Evolutionary conservation across 148 eudicot genomes (phyloP).

Genomic region (Fagopyrum tataricum): DNA sequence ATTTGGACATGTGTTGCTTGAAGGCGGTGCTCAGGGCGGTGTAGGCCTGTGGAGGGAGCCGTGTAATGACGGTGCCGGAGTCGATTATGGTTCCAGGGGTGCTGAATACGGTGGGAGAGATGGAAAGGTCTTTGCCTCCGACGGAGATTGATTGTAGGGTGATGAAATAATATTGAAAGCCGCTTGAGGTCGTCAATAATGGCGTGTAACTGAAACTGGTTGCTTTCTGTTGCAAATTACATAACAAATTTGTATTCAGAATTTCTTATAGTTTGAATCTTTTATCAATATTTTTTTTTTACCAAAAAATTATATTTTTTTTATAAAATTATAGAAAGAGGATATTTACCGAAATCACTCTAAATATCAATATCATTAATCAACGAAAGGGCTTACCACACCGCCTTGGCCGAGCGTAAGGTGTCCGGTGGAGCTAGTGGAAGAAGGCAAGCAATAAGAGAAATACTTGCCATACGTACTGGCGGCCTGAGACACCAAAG

Average conservation of each 20-base stretch:
- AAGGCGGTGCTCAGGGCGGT: constrained; percentile 36
- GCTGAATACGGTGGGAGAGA: constrained; percentile 42
- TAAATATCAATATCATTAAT: neutral
- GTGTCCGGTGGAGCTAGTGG: constrained; percentile 14
- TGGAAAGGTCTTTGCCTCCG: constrained; percentile 34
- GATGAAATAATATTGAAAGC: constrained; percentile 39
- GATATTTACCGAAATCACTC: too few species aligned
- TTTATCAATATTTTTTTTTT: too few species aligned
- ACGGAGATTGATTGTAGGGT: constrained; percentile 34
- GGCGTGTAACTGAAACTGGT: constrained; percentile 37
- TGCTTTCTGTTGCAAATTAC: constrained; percentile 17
- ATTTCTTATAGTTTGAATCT: too few species aligned
- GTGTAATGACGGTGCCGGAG: constrained; percentile 73
- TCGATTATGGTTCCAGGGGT: constrained; percentile 48
- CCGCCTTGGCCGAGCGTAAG: constrained; percentile 19
- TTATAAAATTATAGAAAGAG: too few species aligned
- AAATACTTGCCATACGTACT: constrained; percentile 18
- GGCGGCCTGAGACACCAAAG: constrained; percentile 20
- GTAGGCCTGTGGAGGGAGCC: constrained; percentile 65
- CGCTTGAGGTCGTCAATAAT: constrained; percentile 17
- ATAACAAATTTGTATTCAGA: neutral
- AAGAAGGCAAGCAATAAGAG: constrained; percentile 20
- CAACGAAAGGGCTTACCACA: neutral
- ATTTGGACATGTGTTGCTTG: constrained; percentile 37
- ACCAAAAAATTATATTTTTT: too few species aligned